Conservation (phyloP, 129 eudicot genomes). For the Mikania micrantha region DNA sequence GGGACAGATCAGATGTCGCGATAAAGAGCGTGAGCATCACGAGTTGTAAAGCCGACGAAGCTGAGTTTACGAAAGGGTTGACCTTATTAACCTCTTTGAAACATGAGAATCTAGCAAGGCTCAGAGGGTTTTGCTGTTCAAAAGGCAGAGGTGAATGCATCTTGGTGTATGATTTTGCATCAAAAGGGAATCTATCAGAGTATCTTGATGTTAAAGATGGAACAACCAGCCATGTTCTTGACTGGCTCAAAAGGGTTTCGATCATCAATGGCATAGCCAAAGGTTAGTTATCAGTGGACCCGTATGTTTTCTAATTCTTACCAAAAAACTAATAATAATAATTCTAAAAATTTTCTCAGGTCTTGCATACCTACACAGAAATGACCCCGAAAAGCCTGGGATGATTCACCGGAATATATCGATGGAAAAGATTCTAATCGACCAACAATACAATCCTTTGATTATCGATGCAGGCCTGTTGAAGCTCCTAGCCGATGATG, state of each 20-base stretch:
- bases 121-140: slow-evolving; percentile 78
- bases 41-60: slow-evolving; percentile 78
- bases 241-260: slow-evolving; percentile 66
- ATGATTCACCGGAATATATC: slow-evolving; percentile 80
- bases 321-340: too few species aligned
- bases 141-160: slow-evolving; percentile 83
- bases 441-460: slow-evolving; percentile 57
- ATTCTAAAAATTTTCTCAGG: slow-evolving; percentile 38
- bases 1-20: slow-evolving; percentile 73
- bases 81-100: slow-evolving; percentile 53
- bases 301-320: too few species aligned
- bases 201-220: slow-evolving; percentile 51
- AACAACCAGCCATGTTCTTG: slow-evolving; percentile 35
- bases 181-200: slow-evolving; percentile 52
- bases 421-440: slow-evolving; percentile 63
- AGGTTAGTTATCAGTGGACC: too few species aligned
- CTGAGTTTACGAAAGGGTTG: slow-evolving; percentile 74
- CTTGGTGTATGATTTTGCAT: slow-evolving; percentile 71
- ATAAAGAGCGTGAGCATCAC: slow-evolving; percentile 58
- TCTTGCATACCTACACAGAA: slow-evolving; percentile 53
- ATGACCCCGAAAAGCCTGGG: slow-evolving; percentile 41
- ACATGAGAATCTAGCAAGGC: slow-evolving; percentile 62
- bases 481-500: slow-evolving; percentile 90
- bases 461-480: slow-evolving; percentile 71
- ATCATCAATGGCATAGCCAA: slow-evolving; percentile 80